Evolutionary conservation across 2,329 filamentous ascomycete genomes (phyloP).

Genomic region (Colletotrichum sp.): DNA sequence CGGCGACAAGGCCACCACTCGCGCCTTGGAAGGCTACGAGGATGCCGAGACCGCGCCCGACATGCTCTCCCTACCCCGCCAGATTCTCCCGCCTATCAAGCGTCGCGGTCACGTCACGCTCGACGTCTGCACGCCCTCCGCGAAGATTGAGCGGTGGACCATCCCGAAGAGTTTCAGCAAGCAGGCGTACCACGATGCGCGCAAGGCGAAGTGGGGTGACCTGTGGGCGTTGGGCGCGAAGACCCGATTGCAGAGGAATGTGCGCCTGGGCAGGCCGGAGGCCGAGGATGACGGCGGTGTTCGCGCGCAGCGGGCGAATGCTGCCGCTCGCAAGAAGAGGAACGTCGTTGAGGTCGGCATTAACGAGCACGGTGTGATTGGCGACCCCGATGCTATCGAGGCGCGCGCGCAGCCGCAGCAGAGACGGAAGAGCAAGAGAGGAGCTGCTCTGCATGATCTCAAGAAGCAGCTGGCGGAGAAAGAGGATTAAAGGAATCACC

Average conservation of each 20-base stretch:
- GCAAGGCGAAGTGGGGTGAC: constrained; percentile 91
- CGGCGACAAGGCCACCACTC: constrained; percentile 61
- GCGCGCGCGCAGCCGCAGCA: constrained; percentile 39
- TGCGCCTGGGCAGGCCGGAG: constrained; percentile 61
- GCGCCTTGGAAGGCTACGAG: constrained; percentile 78
- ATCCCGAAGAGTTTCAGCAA: constrained; percentile 82
- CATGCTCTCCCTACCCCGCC: constrained; percentile 76
- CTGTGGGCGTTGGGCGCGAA: constrained; percentile 96
- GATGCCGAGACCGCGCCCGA: constrained; percentile 47
- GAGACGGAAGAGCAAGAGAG: constrained; percentile 43
- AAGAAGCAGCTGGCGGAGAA: constrained; percentile 43
- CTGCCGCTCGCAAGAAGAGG: constrained; percentile 35
- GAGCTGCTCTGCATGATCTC: constrained; percentile 39
- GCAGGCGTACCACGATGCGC: constrained; percentile 88
- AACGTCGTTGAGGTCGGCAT: constrained; percentile 43
- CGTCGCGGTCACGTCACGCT: constrained; percentile 85
- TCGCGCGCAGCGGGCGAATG: constrained; percentile 34
- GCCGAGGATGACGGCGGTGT: constrained; percentile 51
- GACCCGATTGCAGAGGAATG: constrained; percentile 68
- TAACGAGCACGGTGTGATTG: constrained; percentile 30
- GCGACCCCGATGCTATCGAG: constrained; percentile 27
- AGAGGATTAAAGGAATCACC: constrained; percentile 24
- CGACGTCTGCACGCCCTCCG: constrained; percentile 87
- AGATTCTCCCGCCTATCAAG: constrained; percentile 83
- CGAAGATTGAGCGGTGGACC: constrained; percentile 90